A percentile compares a stretch with the other conserved stretches of the same genome.
Conservation (phyloP, 1,139 yeast species). For the Blastobotrys buckinghamii region DNA sequence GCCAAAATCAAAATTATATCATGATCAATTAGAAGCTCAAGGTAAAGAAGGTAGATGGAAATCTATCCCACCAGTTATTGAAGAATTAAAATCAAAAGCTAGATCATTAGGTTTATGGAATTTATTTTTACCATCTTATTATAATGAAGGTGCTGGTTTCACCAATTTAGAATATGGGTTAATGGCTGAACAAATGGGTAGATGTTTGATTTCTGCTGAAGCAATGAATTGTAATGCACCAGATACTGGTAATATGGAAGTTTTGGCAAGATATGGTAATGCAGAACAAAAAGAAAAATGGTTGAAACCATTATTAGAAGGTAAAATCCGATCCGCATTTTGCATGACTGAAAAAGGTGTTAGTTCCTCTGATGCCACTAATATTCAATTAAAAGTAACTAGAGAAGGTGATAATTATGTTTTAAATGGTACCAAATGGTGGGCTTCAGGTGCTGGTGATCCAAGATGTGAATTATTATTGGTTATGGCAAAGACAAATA, state of each 20-base stretch:
- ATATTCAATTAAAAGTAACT: constrained; percentile 48
- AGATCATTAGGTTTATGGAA: constrained; percentile 58
- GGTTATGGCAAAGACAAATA: constrained; percentile 57
- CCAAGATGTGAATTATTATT: constrained; percentile 56
- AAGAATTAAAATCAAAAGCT: constrained; percentile 51
- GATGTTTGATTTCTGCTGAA: constrained; percentile 52
- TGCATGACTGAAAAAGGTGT: constrained; percentile 67
- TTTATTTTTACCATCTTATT: constrained; percentile 52
- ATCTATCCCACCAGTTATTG: constrained; percentile 46
- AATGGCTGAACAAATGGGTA: constrained; percentile 65
- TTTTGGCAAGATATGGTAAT: constrained; percentile 55
- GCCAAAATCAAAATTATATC: constrained; percentile 50
- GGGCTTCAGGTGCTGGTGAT: constrained; percentile 73
- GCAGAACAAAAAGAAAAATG: constrained; percentile 47
- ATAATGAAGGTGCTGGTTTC: constrained; percentile 58
- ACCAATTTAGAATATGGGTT: constrained; percentile 64
- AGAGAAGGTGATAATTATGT: constrained; percentile 47
- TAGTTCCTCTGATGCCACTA: constrained; percentile 63
- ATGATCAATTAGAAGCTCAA: constrained; percentile 35
- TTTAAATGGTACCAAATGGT: constrained; percentile 66
- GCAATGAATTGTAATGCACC: constrained; percentile 58
- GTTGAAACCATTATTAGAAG: constrained; percentile 52
- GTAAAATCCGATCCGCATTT: constrained; percentile 60
- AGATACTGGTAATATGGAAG: constrained; percentile 74
- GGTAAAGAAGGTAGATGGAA: constrained; percentile 47